These are phyloP conservation scores for Leccinum ochraceum DNA, from an alignment of 768 basidiomycete species.

Conservation along the genomic window DNA sequence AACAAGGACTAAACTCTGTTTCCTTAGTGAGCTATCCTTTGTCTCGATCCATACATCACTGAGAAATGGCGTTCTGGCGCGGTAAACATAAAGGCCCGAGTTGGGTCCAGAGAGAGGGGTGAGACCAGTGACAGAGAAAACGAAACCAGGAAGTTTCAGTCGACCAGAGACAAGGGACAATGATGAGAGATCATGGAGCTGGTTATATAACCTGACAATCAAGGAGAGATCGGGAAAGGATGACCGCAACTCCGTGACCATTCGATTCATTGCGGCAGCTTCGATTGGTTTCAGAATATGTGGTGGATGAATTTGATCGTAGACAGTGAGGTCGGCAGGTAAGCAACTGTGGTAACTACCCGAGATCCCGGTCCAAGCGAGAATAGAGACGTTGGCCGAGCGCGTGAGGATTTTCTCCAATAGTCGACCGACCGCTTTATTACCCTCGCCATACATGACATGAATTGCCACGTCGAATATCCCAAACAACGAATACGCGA, in stretches of 20 bases:
- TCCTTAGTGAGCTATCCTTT: background rate
- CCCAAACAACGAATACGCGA: background rate
- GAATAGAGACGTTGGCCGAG: background rate
- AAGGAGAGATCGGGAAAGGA: background rate
- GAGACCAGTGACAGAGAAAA: no score
- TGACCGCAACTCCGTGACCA: background rate
- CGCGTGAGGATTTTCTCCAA: background rate
- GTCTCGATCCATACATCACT: background rate
- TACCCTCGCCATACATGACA: background rate
- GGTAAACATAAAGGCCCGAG: background rate
- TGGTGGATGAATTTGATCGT: background rate
- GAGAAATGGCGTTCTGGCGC: background rate
- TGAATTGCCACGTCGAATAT: background rate
- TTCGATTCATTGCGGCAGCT: background rate
- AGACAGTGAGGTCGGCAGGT: background rate
- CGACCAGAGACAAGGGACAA: background rate
- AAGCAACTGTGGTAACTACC: background rate
- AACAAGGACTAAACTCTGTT: background rate
- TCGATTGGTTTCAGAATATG: background rate
- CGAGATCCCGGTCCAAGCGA: background rate
- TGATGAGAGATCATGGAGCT: background rate
- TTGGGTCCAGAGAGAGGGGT: background rate
- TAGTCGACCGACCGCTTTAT: background rate
- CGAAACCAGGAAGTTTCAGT: no score
- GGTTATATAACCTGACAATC: background rate